Base-by-base conservation (phyloP, 129 eudicot genomes). In the Lactuca saligna region DNA sequence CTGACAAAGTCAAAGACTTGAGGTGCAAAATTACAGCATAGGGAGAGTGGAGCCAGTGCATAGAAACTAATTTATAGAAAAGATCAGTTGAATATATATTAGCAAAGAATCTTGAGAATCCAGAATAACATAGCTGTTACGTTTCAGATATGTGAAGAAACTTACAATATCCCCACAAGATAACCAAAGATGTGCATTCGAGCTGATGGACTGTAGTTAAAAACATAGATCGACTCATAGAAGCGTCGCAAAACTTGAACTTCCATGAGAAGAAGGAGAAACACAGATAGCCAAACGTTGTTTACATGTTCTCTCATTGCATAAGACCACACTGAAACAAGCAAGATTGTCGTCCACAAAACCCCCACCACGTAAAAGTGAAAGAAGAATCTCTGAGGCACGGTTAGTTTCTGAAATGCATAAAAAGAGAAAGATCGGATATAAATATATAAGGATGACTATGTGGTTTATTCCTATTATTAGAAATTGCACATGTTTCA, bases 1-100 rank as follows among this genome's bases (percentile, higher is more conserved):
- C 78, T 83, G 17, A 72, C 72, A 81, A 57, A 84, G 32, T 74
- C 74, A 70, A 80, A 82, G 57, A 84, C 83, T 59, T 92, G 89
- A 31, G 94, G 79, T 41, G 86, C 87, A 80, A 61, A 76, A 32
- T 71, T 73, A 81, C 89, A 88, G 77, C 96, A 93, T 32, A 93
- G 89, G 13, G 98, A 93, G 66, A 93, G 75, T 63, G 97, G 96
- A 61, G 95, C 98, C 39, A 92, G 95, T 65, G 95, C 81, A 71
- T 93, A 91, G 74, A 85, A 91, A 74, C 97, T 88, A 55, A 62
- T 48, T 57, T 62, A 25, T 25, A 25, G 66, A 69, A 75, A 74
- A 70, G 61, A 70, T 63, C 17, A 79, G 7, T 44, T 38, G 35
- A 50, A 57, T 25, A 25, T 25, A 25, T 25, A 25, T 66, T 20